phyloP scores from a whole-genome alignment of 1,139 yeast species.

The Entelexis sorbosivorans region DNA sequence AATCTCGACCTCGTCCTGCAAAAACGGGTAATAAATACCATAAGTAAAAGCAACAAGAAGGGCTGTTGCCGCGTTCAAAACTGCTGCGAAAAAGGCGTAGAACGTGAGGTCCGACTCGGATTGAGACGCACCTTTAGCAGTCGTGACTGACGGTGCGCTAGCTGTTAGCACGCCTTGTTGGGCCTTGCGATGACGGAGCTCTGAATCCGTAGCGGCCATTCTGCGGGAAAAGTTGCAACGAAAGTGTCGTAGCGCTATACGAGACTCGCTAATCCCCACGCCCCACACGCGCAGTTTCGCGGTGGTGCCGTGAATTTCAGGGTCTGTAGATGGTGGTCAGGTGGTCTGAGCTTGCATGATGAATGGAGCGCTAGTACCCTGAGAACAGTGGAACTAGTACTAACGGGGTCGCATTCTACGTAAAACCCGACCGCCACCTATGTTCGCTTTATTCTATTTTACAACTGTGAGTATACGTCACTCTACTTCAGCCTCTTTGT shows the following conservation, averaged over 20 bases:
- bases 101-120: neutral
- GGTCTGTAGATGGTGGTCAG: neutral
- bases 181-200: neutral
- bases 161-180: neutral
- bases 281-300: no score
- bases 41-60: neutral
- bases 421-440: no score
- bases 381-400: no score
- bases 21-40: neutral
- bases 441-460: no score
- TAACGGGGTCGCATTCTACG: no score
- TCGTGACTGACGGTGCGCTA: neutral
- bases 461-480: no score
- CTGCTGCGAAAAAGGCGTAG: neutral
- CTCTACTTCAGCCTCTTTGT: slow-evolving; percentile 49
- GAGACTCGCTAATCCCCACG: no score
- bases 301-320: neutral
- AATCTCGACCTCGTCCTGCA: neutral
- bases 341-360: neutral
- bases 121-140: neutral
- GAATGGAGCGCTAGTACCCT: no score
- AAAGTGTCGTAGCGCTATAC: no score
- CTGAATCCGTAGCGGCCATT: neutral
- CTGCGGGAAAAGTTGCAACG: neutral
- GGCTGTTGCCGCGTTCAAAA: neutral